phyloP scores from a whole-genome alignment of 78 protist genomes.

The Diacronema lutheri region DNA sequence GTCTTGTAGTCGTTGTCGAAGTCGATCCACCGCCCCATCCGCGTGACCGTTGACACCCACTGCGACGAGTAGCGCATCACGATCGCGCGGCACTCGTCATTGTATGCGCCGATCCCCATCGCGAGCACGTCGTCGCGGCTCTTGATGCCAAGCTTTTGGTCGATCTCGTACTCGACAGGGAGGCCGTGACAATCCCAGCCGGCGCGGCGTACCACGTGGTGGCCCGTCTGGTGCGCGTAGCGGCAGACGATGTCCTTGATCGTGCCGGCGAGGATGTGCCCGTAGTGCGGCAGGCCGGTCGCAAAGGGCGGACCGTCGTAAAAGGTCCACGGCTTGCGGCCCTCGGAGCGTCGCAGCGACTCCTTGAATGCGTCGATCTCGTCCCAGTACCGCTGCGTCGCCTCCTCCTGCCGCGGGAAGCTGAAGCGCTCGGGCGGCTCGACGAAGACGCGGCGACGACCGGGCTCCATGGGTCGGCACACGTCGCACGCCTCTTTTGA shows the following conservation, averaged over 20 bases:
- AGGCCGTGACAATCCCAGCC: constrained; percentile 99
- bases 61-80: constrained; percentile 93
- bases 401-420: constrained; percentile 80
- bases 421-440: constrained; percentile 66
- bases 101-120: constrained; percentile 94
- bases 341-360: constrained; percentile 57
- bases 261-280: constrained; percentile 98
- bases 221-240: constrained; percentile 94
- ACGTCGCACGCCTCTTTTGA: too few species aligned
- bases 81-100: constrained; percentile 88
- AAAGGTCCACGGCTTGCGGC: constrained; percentile 69
- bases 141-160: constrained; percentile 85
- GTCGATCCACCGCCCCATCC: constrained; percentile 99
- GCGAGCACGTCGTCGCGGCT: constrained; percentile 81
- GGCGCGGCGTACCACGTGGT: constrained; percentile 92
- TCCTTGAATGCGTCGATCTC: constrained; percentile 85
- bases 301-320: constrained; percentile 99
- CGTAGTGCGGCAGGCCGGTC: constrained; percentile 99
- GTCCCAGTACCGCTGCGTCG: constrained; percentile 81
- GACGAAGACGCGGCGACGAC: too few species aligned
- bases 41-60: constrained; percentile 86
- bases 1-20: constrained; percentile 98
- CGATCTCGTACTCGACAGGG: constrained; percentile 98
- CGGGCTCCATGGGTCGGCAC: too few species aligned
- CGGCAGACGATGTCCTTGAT: constrained; percentile 97